Evolutionary conservation across 257 asterid genomes (phyloP), one percentile per base, ranked within the genome.

Genomic region (Solanum sitiens): DNA sequence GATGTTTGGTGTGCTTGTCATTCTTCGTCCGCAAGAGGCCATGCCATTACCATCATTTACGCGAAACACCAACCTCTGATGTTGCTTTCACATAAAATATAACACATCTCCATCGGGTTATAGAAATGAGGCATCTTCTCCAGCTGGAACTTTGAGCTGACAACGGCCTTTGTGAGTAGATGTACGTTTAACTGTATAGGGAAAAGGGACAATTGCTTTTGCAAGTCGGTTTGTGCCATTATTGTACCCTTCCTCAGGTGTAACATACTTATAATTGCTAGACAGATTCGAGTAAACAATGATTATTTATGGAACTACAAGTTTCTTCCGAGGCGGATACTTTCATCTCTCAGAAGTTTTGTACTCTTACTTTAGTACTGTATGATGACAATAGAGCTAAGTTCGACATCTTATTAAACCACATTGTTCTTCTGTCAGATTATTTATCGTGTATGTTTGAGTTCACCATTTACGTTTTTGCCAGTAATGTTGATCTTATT

Each of bases 11-110:
- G 89, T 97, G 59, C 97, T 97, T 8, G 96, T 97, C 84, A 95
- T 97, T 84, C 92, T 95, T 65, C 98, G 96, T 37, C 99, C 99
- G 3, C 99, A 97, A 70, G 99, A 95, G 73, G 95, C 92, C 92
- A 92, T 93, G 97, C 99, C 99, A 7, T 89, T 97, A 92, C 99
- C 99, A 85, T 96, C 99, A 39, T 97, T 97, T 91, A 95, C 99
- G 3, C 92, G 99, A 27, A 97, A 96, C 93, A 94, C 96, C 4
- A 98, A 96, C 92, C 91, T 93, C 92, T 95, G 94, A 94, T 50
- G 86, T 50, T 35, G 88, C 35, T 16, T 42, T 5, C 85, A 82
- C 8, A 50, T 30, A 53, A 82, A 50, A 16, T 32, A 27, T 6
- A 23, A 14, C 86, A 50, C 86, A 32, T 82, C 11, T 21, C 6